Base-by-base conservation (phyloP, 768 basidiomycete species). In the Russula sp. region DNA sequence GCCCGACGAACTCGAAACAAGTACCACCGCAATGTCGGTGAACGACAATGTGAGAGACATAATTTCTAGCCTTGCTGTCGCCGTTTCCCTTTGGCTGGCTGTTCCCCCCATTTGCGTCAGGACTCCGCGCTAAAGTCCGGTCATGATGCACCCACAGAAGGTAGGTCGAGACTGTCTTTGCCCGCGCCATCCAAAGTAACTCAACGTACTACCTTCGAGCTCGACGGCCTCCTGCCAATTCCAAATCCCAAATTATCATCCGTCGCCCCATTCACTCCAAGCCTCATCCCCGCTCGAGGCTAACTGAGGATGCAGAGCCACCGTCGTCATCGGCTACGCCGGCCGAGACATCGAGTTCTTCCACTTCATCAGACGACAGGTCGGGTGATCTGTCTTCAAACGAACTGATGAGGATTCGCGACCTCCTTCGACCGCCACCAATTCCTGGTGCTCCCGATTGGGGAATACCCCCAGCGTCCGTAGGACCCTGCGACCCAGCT, bases 401-500 rank as follows among this genome's bases (percentile, higher is more conserved):
- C 64, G 87, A 89, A 64, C 68, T 87, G 1, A 66, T 75, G 8
- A 78, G 73, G 10, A 81, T 90, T 20, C 80, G 87, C 42, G 72
- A 74, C 4, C 74, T 88, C 3, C 75, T 91, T 32, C 76, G 73
- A 13, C 91, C 89, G 4, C 82, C 84, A 18, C 78, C 83, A 1
- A 85, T 90, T 63, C 78, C 82, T 1, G 88, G 84, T 27, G 68
- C 86, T 3, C 77, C 76, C 1, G 84, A 92, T 68, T 94, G 89
- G 86, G 91, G 89, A 6, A 89, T 94, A 63, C 88, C 89, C 0
- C 77, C 84, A 0, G 77, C 79, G 53, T 75, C 84, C 0, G 73
- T 75, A 0, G 78, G 77, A 53, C 76, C 82, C 1, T 85, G 84
- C 62, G 84, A 91, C 68, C 81, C 87, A 7, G 79, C 77, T 4